Base-by-base conservation (phyloP, 495 filamentous ascomycete species). In the Penicillium salamii region DNA sequence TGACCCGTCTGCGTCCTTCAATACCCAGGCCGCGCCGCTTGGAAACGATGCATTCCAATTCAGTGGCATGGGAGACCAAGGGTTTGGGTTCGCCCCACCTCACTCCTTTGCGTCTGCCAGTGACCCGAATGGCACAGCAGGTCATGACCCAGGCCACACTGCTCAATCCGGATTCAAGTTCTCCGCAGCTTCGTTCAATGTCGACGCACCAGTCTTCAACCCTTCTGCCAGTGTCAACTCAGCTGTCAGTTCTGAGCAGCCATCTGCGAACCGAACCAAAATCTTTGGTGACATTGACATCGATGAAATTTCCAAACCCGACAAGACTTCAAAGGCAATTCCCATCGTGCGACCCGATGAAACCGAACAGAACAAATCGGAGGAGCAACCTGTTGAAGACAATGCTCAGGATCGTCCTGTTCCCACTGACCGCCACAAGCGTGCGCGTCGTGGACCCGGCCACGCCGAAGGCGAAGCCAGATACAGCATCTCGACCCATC, bases 231-330 rank as follows among this genome's bases (percentile, higher is more conserved):
- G 62, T 34, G 36, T 63, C 13, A 58, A 55, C 35, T 66, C 62
- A 2, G 56, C 52, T 21, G 58, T 51, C 26, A 56, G 45, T 24
- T 46, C 64, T 7, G 61, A 64, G 13, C 58, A 55, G 24, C 56
- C 65, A 8, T 45, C 56, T 6, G 51, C 42, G 13, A 50, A 62
- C 49, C 61, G 71, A 9, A 75, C 75, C 54, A 72, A 77, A 40
- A 91, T 95, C 52, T 95, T 93, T 65, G 78, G 83, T n/a, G 85
- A 85, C 26, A 81, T 90, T 55, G 81, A 88, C 42, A 58, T 89
- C 12, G 72, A 68, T 20, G 82, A 90, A 13, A 70, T 81, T 35
- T 67, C 77, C 17, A 83, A 86, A 58, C 73, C 86, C 12, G 45
- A 67, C 3, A 88, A 87, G 70, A 79, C 81, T 44, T 87, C 85